These are phyloP conservation scores for Kalaharituber pfeilii DNA, from an alignment of 2,329 filamentous ascomycete genomes.

Conservation along the genomic window DNA sequence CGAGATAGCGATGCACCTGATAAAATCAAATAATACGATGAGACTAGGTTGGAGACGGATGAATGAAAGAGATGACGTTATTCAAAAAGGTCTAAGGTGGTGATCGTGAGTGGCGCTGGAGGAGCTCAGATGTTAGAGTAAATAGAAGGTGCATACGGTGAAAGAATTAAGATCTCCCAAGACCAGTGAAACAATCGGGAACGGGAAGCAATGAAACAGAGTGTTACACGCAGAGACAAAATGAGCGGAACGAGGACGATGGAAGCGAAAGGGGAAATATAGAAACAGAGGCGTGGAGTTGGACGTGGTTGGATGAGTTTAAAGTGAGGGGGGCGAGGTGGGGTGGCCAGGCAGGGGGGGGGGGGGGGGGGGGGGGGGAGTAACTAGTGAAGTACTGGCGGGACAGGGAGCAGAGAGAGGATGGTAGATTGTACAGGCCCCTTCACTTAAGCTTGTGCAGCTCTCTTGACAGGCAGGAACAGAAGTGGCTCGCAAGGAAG, in stretches of 20 bases:
- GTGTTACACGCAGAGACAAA: not conserved
- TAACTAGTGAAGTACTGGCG: constrained; percentile 10
- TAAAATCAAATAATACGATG: constrained; percentile 1
- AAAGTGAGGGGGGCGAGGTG: not conserved
- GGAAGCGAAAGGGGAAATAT: not conserved
- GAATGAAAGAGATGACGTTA: not conserved
- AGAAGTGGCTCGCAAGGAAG: constrained; percentile 10
- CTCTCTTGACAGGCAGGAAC: no score
- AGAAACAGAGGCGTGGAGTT: not conserved
- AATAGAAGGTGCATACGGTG: constrained; percentile 19
- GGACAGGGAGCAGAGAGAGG: constrained; percentile 10
- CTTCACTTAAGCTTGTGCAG: no score
- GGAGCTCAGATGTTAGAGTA: constrained; percentile 12
- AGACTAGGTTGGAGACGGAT: not conserved
- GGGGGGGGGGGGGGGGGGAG: constrained; percentile 14
- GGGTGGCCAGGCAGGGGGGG: constrained; percentile 12
- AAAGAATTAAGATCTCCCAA: constrained; percentile 19
- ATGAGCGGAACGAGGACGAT: not conserved
- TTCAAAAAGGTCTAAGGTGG: not conserved
- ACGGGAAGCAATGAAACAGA: not conserved
- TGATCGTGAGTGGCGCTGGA: constrained; percentile 8
- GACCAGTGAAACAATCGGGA: not conserved
- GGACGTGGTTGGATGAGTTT: not conserved
- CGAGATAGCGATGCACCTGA: constrained; percentile 1
- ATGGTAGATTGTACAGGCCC: constrained; percentile 10